Evolutionary conservation across 2,329 filamentous ascomycete genomes (phyloP), one percentile per base, ranked within the genome.

Genomic region (Scorias spongiosa): DNA sequence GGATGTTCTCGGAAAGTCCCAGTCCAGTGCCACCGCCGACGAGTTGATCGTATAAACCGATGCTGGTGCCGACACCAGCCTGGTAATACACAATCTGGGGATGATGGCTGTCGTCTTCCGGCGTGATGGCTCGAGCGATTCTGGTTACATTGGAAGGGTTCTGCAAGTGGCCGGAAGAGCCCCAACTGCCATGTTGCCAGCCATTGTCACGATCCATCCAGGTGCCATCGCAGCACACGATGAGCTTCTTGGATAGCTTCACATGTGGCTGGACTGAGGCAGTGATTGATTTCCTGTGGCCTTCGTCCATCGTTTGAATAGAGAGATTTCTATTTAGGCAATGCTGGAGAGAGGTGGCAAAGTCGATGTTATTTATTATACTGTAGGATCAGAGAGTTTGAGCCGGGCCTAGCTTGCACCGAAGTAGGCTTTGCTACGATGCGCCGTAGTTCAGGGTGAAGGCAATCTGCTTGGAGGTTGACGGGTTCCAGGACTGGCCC

Each of bases 1-100:
- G 70, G 43, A 81, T 69, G 45, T 80, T 61, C 46, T 61, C 61
- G 10, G 52, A 52, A 5, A 66, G 48, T 2, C 63, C 63, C 7
- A 56, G 39, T 29, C 59, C 57, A 12, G 56, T 57, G 3, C 55
- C 58, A 12, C 60, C 60, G 18, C 58, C 59, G 29, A 56, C 43
- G 2, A 63, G 39, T 20, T 60, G 57, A 38, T 56, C 53, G 17
- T 51, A 58, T 0, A 61, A 41, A 6, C 58, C 58, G 10, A 60
- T 48, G 5, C 57, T 57, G 10, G 60, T 63, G 2, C 61, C 60
- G 2, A 63, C 48, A 1, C 60, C 60, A 38, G 56, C 54, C 48
- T 63, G 61, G 42, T 63, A 63, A 48, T 61, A 63, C n/a, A 62
- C 58, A 20, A 63, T 59, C 34, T 63, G 61, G 29, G 58, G 52